Evolutionary conservation across 75 land plant species (phyloP), one percentile per base, ranked within the genome.

Genomic region (Adiantum capillusveneris): DNA sequence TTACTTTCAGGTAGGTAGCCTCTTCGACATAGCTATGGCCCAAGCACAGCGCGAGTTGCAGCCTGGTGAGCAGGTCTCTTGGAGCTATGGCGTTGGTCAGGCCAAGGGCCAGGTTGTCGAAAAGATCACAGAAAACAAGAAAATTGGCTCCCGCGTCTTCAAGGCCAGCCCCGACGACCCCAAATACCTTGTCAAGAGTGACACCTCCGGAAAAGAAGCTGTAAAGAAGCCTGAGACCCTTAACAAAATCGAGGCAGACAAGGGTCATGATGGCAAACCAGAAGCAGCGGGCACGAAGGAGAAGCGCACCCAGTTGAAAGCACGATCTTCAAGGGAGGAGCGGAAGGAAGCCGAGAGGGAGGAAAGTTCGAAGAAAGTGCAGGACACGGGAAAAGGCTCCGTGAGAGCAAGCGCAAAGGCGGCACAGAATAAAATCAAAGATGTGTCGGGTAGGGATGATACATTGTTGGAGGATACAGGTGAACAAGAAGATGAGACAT

Each of bases 121-220:
- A 62, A 69, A 55, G 68, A 61, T 75, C 30, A 75, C 68, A 14
- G 52, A 58, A 44, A 37, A 58, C 64, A 70, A 46, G 67, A 63
- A 53, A 27, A 44, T 75, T 1, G 59, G 55, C 13, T 31, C 56
- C 2, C 48, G 72, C 16, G 53, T 29, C 39, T 75, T 70, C 68
- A 69, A 70, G 58, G 78, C 78, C 58, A 58, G 44, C 19, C 50
- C 67, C 19, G 78, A 75, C 17, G 66, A 75, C 14, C 78, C 78
- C 30, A 69, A 70, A 68, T 75, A 58, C 49, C 49, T 65, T 19
- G 52, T 75, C 62, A 70, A 59, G 78, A 75, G 57, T 29, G 78
- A 70, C 31, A 70, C 74, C 44, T 49, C 64, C 6, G 76, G 76
- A 5, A 71, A 65, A 44, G 75, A 64, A 27, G 75, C 67, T 11